Evolutionary conservation across 169 alveolate species (phyloP).

Genomic region (Plasmodium coatneyi): DNA sequence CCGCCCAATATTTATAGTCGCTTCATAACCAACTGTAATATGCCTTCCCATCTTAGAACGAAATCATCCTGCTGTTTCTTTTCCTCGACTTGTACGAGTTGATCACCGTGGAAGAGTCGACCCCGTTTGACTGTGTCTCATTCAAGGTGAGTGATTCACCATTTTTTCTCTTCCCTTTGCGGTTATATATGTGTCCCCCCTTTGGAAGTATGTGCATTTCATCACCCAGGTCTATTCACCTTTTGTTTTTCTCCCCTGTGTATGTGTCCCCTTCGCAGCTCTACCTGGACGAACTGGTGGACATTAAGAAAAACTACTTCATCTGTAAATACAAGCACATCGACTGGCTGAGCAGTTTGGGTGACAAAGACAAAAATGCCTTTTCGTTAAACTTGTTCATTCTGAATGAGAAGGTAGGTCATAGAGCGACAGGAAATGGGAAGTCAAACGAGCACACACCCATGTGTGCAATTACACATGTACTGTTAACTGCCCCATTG

Average conservation of each 20-base stretch:
- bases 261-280: neutral
- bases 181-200: neutral
- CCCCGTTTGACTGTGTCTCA: constrained; percentile 56
- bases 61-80: constrained; percentile 45
- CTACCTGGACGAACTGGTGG: constrained; percentile 29
- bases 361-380: constrained; percentile 44
- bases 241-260: neutral
- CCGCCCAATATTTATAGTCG: too few relatives aligned
- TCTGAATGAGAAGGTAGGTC: constrained; percentile 48
- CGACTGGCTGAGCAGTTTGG: constrained; percentile 34
- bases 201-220: neutral
- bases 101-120: constrained; percentile 30
- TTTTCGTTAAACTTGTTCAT: constrained; percentile 57
- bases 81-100: constrained; percentile 55
- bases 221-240: neutral
- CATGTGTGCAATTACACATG: neutral
- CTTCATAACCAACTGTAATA: neutral
- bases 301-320: constrained; percentile 42
- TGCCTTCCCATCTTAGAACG: constrained; percentile 19
- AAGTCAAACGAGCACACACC: neutral
- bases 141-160: constrained; percentile 22
- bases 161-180: neutral
- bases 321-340: constrained; percentile 64
- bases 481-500: neutral
- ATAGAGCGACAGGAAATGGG: neutral